A percentile compares a stretch with the other conserved stretches of the same genome.
Evolutionary conservation across 169 alveolate species (phyloP).

Genomic region (Blepharisma undulans): DNA sequence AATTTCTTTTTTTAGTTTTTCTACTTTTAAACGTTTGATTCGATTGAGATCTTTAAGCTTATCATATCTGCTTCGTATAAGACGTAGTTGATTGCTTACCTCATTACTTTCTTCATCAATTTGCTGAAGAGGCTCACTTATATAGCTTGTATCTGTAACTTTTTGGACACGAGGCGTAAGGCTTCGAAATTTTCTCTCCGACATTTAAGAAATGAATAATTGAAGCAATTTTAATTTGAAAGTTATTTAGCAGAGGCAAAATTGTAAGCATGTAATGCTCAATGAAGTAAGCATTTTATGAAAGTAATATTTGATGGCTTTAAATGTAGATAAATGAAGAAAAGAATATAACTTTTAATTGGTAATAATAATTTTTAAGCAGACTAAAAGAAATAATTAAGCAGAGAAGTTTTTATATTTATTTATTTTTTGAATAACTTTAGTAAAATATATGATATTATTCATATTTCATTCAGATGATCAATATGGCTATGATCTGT

Average conservation of each 20-base stretch:
- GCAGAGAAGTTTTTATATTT: no score
- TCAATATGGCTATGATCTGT: no score
- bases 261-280: background rate
- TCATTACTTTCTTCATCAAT: constrained; percentile 6
- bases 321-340: background rate
- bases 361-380: no score
- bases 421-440: no score
- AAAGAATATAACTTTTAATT: no score
- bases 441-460: no score
- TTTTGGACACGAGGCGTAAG: background rate
- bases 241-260: background rate
- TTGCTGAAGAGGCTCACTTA: background rate
- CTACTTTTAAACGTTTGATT: background rate
- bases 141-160: background rate
- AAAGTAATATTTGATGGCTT: background rate
- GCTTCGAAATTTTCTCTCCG: background rate
- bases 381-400: no score
- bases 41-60: background rate
- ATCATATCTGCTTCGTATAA: background rate
- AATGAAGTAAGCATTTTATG: background rate
- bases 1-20: background rate
- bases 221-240: background rate
- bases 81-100: background rate
- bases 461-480: no score
- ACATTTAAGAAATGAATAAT: background rate